phyloP scores from a whole-genome alignment of 257 asterid species.

The Prunella vulgaris region DNA sequence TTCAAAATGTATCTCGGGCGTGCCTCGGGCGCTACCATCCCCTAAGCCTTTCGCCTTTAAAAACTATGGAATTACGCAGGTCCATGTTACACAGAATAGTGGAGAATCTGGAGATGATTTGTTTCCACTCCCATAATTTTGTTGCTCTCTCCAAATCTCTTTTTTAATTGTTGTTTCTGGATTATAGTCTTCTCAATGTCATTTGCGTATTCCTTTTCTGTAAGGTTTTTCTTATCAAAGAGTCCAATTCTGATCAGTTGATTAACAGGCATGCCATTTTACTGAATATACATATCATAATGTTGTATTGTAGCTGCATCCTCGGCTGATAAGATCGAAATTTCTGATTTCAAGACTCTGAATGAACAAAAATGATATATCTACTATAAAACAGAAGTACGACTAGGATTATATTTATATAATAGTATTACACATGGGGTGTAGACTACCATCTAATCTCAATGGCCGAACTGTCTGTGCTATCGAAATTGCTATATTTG shows the following conservation, averaged over 20 bases:
- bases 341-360: conserved; percentile 1
- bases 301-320: conserved; percentile 1
- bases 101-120: not conserved
- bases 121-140: not conserved
- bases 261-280: not conserved
- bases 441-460: not conserved
- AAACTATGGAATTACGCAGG: no score
- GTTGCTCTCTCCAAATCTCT: not conserved
- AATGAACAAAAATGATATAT: not conserved
- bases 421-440: not conserved
- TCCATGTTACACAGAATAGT: not conserved
- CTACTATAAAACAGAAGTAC: not conserved
- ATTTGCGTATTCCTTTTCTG: not conserved
- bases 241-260: conserved; percentile 2
- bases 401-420: not conserved
- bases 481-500: not conserved
- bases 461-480: not conserved
- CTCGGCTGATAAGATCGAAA: not conserved
- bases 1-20: no score
- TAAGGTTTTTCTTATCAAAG: not conserved
- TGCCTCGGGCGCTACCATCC: no score
- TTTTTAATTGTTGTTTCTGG: not conserved
- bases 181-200: not conserved
- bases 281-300: not conserved
- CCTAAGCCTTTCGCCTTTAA: no score